A percentile compares a stretch with the other conserved stretches of the same genome.
These are phyloP conservation scores for Arachis monticola DNA, from an alignment of 331 rosid genomes.

Conservation along the genomic window DNA sequence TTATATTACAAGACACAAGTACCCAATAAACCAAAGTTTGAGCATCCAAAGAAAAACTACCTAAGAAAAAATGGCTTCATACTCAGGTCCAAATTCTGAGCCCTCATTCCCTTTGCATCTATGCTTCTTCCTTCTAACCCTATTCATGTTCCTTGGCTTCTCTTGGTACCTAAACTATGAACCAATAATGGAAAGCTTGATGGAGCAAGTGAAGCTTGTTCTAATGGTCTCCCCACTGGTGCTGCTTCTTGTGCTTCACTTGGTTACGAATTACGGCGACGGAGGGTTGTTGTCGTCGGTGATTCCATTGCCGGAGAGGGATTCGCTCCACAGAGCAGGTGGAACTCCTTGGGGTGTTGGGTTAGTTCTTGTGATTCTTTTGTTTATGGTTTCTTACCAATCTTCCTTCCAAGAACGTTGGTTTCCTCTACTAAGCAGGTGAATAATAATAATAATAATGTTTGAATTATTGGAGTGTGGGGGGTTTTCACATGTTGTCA, in stretches of 20 bases:
- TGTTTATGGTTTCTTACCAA: conserved; percentile 71
- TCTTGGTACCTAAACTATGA: conserved; percentile 73
- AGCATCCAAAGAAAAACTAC: not conserved
- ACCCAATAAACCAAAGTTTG: not conserved
- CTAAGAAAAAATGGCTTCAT: conserved; percentile 45
- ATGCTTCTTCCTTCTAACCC: conserved; percentile 58
- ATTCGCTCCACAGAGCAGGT: conserved; percentile 64
- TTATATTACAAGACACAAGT: not conserved
- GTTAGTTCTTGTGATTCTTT: conserved; percentile 58
- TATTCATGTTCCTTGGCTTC: conserved; percentile 54
- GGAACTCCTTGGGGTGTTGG: conserved; percentile 92
- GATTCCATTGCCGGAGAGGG: conserved; percentile 56
- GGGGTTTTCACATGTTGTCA: too few relatives aligned
- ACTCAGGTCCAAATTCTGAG: conserved; percentile 38
- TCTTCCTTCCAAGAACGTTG: conserved; percentile 71
- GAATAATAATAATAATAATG: conserved; percentile 2
- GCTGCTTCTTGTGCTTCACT: conserved; percentile 60
- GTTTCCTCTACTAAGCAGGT: conserved; percentile 67
- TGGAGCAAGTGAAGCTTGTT: conserved; percentile 62
- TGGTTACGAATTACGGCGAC: conserved; percentile 45
- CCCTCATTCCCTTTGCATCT: conserved; percentile 64
- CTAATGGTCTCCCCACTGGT: conserved; percentile 62
- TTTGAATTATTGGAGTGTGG: too few relatives aligned
- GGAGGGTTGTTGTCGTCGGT: conserved; percentile 35
- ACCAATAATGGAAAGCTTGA: conserved; percentile 53